These are phyloP conservation scores for Ascochyta lentis DNA, from an alignment of 2,329 filamentous ascomycete species.

Conservation along the genomic window DNA sequence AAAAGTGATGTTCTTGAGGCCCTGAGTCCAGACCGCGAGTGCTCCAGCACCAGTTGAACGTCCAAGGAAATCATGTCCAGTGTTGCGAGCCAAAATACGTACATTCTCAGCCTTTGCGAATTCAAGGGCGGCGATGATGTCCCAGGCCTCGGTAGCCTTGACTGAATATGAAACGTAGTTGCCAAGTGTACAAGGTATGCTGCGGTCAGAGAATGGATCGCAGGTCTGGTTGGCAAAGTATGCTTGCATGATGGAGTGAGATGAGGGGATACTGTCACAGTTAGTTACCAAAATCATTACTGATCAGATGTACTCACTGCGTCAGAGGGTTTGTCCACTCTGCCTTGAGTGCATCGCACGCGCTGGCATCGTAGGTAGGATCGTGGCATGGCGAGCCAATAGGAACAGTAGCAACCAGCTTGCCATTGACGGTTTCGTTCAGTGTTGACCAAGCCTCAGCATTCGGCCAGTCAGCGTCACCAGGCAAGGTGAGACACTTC, in stretches of 20 bases:
- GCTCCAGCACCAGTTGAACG: conserved; percentile 39
- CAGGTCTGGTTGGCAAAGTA: conserved; percentile 28
- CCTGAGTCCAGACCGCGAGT: conserved; percentile 41
- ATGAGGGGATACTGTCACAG: conserved; percentile 9
- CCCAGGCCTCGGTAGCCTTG: conserved; percentile 34
- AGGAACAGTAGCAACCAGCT: conserved; percentile 49
- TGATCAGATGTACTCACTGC: conserved; percentile 28
- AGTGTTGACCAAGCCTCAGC: conserved; percentile 42
- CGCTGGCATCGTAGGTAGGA: conserved; percentile 23
- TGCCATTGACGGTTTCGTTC: conserved; percentile 49
- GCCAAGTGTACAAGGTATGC: conserved; percentile 28
- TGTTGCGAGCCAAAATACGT: conserved; percentile 35
- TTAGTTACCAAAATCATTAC: not conserved
- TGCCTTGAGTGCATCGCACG: conserved; percentile 26
- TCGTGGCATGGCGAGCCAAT: conserved; percentile 49
- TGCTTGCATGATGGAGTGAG: conserved; percentile 25
- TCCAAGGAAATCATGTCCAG: conserved; percentile 40
- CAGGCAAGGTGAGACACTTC: conserved; percentile 30
- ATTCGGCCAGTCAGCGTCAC: conserved; percentile 47
- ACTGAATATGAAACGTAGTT: conserved; percentile 46
- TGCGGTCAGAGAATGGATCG: conserved; percentile 21
- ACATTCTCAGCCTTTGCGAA: conserved; percentile 37
- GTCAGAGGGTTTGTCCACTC: conserved; percentile 17
- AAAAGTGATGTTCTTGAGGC: conserved; percentile 34
- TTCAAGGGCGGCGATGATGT: conserved; percentile 26